phyloP scores from a whole-genome alignment of 208 protist genomes.

The Trypanosoma lewisi region DNA sequence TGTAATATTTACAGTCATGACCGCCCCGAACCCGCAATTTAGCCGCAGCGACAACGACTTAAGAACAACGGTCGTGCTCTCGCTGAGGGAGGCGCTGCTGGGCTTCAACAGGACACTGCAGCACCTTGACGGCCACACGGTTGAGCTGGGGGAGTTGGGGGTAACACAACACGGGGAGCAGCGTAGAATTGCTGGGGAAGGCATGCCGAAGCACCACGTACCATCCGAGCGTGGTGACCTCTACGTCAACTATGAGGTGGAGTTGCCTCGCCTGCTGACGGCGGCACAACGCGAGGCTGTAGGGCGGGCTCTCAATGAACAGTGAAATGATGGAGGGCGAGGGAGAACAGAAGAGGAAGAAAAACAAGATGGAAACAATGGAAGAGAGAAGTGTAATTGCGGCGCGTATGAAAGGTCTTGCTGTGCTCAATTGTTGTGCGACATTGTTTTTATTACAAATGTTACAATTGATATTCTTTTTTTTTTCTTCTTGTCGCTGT shows the following conservation, averaged over 20 bases:
- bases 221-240: constrained; percentile 71
- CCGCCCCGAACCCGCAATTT: constrained; percentile 53
- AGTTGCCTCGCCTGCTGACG: constrained; percentile 43
- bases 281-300: constrained; percentile 25
- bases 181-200: constrained; percentile 48
- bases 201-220: constrained; percentile 79
- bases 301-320: constrained; percentile 22
- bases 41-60: constrained; percentile 54
- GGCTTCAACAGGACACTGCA: constrained; percentile 66
- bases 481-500: constrained; percentile 6
- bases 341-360: neutral
- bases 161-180: constrained; percentile 47
- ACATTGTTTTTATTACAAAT: neutral
- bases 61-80: constrained; percentile 48
- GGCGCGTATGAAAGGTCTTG: neutral
- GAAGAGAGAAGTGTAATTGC: neutral
- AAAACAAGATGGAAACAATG: neutral
- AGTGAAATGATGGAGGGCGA: constrained; percentile 8
- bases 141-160: constrained; percentile 31
- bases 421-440: neutral
- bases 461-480: neutral
- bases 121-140: constrained; percentile 77
- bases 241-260: constrained; percentile 54
- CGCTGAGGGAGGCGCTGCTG: constrained; percentile 71
- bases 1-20: constrained; percentile 42